Evolutionary conservation across 495 filamentous ascomycete genomes (phyloP), one percentile per base, ranked within the genome.

Genomic region (Sordaria brevicollis): DNA sequence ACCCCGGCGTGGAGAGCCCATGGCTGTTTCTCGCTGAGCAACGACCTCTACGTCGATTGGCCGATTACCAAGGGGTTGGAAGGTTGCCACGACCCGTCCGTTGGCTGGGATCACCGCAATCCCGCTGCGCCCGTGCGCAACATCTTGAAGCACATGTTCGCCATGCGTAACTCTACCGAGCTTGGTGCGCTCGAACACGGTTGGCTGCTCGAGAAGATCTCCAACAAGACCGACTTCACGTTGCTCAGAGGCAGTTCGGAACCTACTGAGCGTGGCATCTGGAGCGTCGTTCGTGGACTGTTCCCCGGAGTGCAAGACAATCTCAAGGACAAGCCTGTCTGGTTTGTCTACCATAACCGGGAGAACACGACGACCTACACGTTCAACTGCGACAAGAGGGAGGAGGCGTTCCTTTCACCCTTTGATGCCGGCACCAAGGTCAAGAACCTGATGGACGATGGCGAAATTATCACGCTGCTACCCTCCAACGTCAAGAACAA

Each of bases 1-100:
- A 81, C 86, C 3, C 86, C 85, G 0, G 90, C 90, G 0, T 92
- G 90, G 90, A 86, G 87, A 70, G 81, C 84, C 4, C 90, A 92
- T 71, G 90, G 89, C 5, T 92, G 90, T 74, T 92, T 89, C 79
- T 74, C 76, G 10, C 76, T 90, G 9, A 81, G 83, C 35, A 83
- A 82, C 19, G 79, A 79, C 5, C 85, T 89, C 68, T 91, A 90
- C 74, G 81, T 79, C 65, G 74, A 89, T 19, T 89, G 86, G 81
- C 89, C 88, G 0, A 79, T 91, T 35, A 82, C 85, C 8, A 80
- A 82, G 35, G 87, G 86, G 1, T 75, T 80, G 1, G 43, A 81
- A 35, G 90, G 89, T 6, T 92, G 90, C 71, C 65, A 87, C 9
- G 90, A 92, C 71, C 79, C 84, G 5, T 68, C 72, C 2, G 84